A percentile compares a stretch with the other conserved stretches of the same genome.
Conservation (phyloP, 495 filamentous ascomycete genomes). For the Tuber indicum region DNA sequence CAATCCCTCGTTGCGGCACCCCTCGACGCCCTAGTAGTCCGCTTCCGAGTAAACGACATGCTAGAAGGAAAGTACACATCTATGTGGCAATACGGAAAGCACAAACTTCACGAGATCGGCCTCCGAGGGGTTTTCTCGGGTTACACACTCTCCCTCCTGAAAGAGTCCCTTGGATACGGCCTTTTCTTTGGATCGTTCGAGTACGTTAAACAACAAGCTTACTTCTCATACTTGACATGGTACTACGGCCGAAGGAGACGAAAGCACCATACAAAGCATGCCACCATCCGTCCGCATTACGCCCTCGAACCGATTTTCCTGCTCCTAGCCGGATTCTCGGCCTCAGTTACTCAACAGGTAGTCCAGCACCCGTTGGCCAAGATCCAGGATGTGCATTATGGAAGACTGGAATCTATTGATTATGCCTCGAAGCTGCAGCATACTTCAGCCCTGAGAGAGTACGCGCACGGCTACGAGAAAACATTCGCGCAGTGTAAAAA, state of each 20-base stretch:
- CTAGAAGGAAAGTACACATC: constrained; percentile 61
- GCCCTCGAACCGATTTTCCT: constrained; percentile 76
- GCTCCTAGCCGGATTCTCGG: constrained; percentile 66
- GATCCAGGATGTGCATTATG: constrained; percentile 72
- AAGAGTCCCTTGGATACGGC: constrained; percentile 74
- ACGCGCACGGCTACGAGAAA: constrained; percentile 67
- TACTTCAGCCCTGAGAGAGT: constrained; percentile 49
- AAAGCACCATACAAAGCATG: constrained; percentile 13
- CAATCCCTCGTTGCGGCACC: constrained; percentile 79
- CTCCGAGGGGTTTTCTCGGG: constrained; percentile 74
- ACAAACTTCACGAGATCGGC: constrained; percentile 73
- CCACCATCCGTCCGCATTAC: constrained; percentile 73
- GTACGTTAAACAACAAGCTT: constrained; percentile 75
- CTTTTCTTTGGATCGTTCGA: constrained; percentile 84
- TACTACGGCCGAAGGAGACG: constrained; percentile 57
- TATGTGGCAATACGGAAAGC: constrained; percentile 72
- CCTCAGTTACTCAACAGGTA: constrained; percentile 67
- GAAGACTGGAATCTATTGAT: constrained; percentile 71
- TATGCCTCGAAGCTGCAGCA: constrained; percentile 48
- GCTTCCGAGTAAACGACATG: constrained; percentile 65
- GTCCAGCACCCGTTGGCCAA: constrained; percentile 71
- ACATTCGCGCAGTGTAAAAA: constrained; percentile 64
- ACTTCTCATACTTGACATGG: constrained; percentile 70
- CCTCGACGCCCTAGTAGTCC: constrained; percentile 78
- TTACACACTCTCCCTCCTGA: constrained; percentile 67